Evolutionary conservation across 148 eudicot species (phyloP).

Genomic region (Polygonum maritimum): DNA sequence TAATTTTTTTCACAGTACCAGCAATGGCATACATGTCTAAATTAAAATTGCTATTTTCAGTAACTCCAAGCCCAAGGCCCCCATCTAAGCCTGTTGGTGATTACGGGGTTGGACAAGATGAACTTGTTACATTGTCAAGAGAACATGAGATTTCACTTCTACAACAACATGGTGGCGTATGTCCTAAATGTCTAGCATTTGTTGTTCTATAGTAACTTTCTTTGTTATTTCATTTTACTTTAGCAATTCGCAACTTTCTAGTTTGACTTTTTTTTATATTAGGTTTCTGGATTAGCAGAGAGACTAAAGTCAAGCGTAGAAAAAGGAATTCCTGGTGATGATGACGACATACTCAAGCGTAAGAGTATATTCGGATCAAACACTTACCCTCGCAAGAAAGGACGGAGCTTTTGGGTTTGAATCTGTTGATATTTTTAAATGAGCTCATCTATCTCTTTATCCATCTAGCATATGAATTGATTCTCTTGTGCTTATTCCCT

Average conservation of each 20-base stretch:
- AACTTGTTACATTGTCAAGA: constrained; percentile 55
- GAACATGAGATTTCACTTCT: constrained; percentile 57
- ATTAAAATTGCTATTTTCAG: neutral
- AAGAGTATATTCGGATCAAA: constrained; percentile 72
- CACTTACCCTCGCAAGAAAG: constrained; percentile 85
- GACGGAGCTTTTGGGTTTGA: constrained; percentile 69
- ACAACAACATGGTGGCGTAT: constrained; percentile 69
- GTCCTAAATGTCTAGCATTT: constrained; percentile 11
- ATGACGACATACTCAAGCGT: constrained; percentile 44
- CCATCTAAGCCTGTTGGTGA: constrained; percentile 25
- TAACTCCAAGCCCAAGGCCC: constrained; percentile 3
- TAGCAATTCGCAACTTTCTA: neutral
- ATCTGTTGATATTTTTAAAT: neutral
- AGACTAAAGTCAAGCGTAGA: constrained; percentile 48
- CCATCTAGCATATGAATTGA: neutral
- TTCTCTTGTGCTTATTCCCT: neutral
- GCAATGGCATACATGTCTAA: neutral
- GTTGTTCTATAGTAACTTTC: neutral
- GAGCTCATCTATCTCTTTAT: neutral
- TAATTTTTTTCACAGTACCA: neutral
- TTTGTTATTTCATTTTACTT: neutral
- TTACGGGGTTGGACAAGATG: constrained; percentile 46
- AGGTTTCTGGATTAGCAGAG: constrained; percentile 60
- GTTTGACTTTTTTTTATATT: constrained; percentile 10
- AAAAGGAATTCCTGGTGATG: constrained; percentile 64